phyloP scores from a whole-genome alignment of 2,329 filamentous ascomycete species.

The Xylaria digitata region DNA sequence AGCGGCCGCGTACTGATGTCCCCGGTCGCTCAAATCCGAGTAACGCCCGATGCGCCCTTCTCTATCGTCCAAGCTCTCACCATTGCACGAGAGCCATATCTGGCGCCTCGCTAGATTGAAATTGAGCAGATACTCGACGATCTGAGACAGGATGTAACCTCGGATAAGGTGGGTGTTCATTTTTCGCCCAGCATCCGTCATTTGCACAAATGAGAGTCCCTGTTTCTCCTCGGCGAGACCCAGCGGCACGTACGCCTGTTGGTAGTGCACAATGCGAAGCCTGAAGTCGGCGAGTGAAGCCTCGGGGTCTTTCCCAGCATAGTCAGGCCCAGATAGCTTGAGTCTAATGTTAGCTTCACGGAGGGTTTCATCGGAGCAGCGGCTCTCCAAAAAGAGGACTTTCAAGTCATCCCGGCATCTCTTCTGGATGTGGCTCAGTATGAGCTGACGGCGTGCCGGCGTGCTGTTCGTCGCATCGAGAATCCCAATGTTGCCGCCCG shows the following conservation, averaged over 20 bases:
- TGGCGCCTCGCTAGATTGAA: conserved; percentile 33
- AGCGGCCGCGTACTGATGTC: conserved; percentile 20
- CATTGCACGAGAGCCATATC: conserved; percentile 34
- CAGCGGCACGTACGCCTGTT: conserved; percentile 33
- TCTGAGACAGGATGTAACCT: conserved; percentile 34
- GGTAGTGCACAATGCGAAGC: conserved; percentile 29
- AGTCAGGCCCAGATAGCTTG: conserved; percentile 33
- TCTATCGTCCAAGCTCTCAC: conserved; percentile 30
- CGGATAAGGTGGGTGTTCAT: conserved; percentile 36
- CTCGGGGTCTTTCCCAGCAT: conserved; percentile 31
- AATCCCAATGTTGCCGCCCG: conserved; percentile 32
- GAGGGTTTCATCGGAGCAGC: conserved; percentile 25
- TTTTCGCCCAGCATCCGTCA: conserved; percentile 33
- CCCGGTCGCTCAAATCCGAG: conserved; percentile 31
- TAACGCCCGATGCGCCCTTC: conserved; percentile 30
- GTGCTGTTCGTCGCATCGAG: conserved; percentile 38
- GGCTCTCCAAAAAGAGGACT: conserved; percentile 32
- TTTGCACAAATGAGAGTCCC: conserved; percentile 35
- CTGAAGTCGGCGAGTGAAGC: conserved; percentile 33
- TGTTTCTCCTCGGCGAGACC: conserved; percentile 27
- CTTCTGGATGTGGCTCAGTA: conserved; percentile 25
- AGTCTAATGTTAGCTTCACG: conserved; percentile 35
- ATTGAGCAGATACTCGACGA: conserved; percentile 36
- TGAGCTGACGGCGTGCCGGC: conserved; percentile 25
- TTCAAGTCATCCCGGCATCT: conserved; percentile 10